Conservation (phyloP, 2,329 filamentous ascomycete species). For the Xylaria sp. region DNA sequence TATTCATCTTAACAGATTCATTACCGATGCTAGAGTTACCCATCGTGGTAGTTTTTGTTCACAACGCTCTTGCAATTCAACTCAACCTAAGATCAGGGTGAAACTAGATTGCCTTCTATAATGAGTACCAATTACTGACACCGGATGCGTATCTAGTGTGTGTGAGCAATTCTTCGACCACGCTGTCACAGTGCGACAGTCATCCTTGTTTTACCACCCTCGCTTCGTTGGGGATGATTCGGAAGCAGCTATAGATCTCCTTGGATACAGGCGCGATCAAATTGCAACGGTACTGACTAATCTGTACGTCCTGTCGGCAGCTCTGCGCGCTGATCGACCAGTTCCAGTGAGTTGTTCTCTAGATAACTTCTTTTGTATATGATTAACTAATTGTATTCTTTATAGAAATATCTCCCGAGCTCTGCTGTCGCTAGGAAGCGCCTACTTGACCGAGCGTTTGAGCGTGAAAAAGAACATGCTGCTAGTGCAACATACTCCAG, state of each 20-base stretch:
- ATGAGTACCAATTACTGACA: constrained; percentile 6
- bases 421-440: constrained; percentile 64
- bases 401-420: constrained; percentile 64
- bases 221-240: constrained; percentile 62
- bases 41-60: not conserved
- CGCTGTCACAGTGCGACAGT: constrained; percentile 67
- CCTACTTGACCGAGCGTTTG: constrained; percentile 61
- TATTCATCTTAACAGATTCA: not conserved
- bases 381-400: constrained; percentile 3
- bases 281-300: constrained; percentile 68
- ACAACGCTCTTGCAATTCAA: not conserved
- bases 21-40: not conserved
- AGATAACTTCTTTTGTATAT: not conserved
- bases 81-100: too few relatives aligned
- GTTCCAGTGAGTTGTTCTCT: constrained; percentile 56
- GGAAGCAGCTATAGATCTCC: constrained; percentile 60
- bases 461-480: constrained; percentile 57
- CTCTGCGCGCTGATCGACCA: constrained; percentile 60
- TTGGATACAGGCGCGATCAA: constrained; percentile 65
- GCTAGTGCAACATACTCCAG: constrained; percentile 42
- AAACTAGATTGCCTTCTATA: not conserved
- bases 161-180: constrained; percentile 70
- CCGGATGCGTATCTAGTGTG: not conserved
- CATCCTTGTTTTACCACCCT: constrained; percentile 67
- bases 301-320: constrained; percentile 67